Percentiles rank a stretch among this genome's conserved stretches.
Evolutionary conservation across 2,329 filamentous ascomycete species (phyloP).

Genomic region (Xylariaceae sp.): DNA sequence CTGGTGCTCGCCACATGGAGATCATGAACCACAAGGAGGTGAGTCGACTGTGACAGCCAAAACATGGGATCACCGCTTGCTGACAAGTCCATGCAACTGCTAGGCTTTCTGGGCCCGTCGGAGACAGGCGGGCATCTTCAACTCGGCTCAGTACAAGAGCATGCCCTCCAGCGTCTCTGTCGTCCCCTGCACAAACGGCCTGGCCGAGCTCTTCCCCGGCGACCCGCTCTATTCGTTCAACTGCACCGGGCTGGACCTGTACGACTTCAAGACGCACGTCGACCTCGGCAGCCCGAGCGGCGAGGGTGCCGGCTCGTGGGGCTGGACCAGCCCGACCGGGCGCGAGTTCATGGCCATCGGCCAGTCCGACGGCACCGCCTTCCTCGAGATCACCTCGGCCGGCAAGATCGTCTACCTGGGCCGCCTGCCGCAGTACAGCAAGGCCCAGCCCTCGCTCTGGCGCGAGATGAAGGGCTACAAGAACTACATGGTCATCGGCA

Average conservation of each 20-base stretch:
- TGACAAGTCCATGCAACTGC: neutral
- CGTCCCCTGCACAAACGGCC: conserved; percentile 24
- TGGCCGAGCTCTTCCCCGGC: conserved; percentile 23
- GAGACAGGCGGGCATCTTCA: conserved; percentile 26
- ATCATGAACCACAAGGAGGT: conserved; percentile 30
- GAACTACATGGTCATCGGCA: conserved; percentile 35
- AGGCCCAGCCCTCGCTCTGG: conserved; percentile 42
- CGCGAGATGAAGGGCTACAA: conserved; percentile 44
- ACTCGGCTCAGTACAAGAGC: conserved; percentile 27
- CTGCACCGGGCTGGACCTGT: conserved; percentile 31
- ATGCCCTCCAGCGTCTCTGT: conserved; percentile 20
- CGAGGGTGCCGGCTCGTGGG: conserved; percentile 42
- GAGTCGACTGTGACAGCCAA: too few relatives aligned
- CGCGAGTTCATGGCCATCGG: conserved; percentile 51
- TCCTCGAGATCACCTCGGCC: conserved; percentile 45
- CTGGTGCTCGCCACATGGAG: conserved; percentile 28
- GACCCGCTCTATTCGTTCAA: conserved; percentile 29
- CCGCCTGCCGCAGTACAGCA: conserved; percentile 44
- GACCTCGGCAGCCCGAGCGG: conserved; percentile 31
- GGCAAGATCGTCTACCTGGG: conserved; percentile 49
- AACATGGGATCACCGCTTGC: too few relatives aligned
- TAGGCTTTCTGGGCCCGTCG: conserved; percentile 29
- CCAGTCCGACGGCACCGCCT: conserved; percentile 49
- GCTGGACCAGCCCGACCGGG: conserved; percentile 46
- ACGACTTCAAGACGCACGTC: conserved; percentile 34